These are phyloP conservation scores for Tieghemiomyces parasiticus DNA, from an alignment of 192 early-diverging fungal genomes.

Conservation along the genomic window DNA sequence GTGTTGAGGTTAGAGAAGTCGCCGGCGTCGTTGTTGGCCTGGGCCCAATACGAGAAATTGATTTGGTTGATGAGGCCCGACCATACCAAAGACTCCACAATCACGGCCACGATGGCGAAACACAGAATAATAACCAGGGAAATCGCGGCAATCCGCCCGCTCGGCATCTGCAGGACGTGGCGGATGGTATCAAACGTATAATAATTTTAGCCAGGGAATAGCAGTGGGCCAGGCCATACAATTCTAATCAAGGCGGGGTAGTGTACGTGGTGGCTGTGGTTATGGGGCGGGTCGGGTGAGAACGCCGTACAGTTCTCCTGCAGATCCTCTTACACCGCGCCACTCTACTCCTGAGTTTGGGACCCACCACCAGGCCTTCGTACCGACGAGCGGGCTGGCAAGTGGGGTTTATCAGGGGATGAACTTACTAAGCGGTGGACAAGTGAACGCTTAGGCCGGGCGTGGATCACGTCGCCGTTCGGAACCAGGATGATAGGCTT, in stretches of 20 bases:
- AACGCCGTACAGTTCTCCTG: no score
- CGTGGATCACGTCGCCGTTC: background rate
- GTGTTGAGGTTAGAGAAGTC: background rate
- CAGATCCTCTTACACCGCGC: no score
- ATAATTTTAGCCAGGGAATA: no score
- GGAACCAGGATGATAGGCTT: conserved; percentile 2
- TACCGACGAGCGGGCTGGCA: no score
- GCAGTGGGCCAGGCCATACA: no score
- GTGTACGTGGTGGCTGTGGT: no score
- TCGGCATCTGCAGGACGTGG: background rate
- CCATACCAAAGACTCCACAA: background rate
- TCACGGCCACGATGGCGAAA: background rate
- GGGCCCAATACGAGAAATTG: background rate
- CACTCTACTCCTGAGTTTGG: no score
- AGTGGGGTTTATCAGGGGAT: no score
- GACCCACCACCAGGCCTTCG: no score
- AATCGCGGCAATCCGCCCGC: background rate
- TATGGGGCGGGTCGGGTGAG: no score
- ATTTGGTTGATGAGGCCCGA: background rate
- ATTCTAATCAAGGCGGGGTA: no score
- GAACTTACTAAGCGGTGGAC: background rate
- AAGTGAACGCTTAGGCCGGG: background rate
- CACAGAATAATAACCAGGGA: background rate
- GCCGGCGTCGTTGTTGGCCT: background rate
- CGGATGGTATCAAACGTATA: no score